Percentiles rank a stretch among this genome's conserved stretches.
Conservation (phyloP, 352 stramenopile species). For the Pythium rishiriense region DNA sequence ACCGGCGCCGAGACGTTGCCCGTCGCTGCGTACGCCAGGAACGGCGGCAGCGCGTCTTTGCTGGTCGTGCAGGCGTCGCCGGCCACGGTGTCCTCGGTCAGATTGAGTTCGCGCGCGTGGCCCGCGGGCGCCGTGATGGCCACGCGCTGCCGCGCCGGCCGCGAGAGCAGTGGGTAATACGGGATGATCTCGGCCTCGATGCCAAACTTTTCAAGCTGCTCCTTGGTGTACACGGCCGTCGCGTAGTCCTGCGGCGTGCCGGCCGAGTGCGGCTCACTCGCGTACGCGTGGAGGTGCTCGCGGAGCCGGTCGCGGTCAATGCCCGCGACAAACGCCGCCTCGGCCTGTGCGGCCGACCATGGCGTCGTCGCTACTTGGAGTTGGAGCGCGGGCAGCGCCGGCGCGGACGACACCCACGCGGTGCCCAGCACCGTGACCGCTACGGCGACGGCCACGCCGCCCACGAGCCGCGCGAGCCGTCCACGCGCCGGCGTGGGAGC, state of each 20-base stretch:
- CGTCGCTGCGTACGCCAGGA: slow-evolving; percentile 79
- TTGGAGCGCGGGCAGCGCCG: neutral
- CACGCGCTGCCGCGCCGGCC: slow-evolving; percentile 43
- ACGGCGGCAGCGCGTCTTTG: slow-evolving; percentile 63
- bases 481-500: too few species aligned
- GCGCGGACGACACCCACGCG: neutral
- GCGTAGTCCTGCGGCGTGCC: slow-evolving; percentile 60
- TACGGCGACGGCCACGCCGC: neutral
- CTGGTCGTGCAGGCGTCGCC: slow-evolving; percentile 69
- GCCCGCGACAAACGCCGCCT: slow-evolving; percentile 35
- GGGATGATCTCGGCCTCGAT: slow-evolving; percentile 47
- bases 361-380: neutral
- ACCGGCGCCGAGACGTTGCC: slow-evolving; percentile 71
- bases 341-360: slow-evolving; percentile 14
- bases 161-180: slow-evolving; percentile 61
- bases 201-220: slow-evolving; percentile 31
- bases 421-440: neutral
- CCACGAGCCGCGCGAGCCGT: neutral
- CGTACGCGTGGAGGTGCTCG: slow-evolving; percentile 51
- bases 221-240: slow-evolving; percentile 56
- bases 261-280: slow-evolving; percentile 42
- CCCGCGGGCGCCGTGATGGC: slow-evolving; percentile 46
- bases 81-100: slow-evolving; percentile 57
- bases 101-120: slow-evolving; percentile 37
- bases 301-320: slow-evolving; percentile 34